Conservation (phyloP, 208 protist genomes). For the Trypanosoma lewisi region DNA sequence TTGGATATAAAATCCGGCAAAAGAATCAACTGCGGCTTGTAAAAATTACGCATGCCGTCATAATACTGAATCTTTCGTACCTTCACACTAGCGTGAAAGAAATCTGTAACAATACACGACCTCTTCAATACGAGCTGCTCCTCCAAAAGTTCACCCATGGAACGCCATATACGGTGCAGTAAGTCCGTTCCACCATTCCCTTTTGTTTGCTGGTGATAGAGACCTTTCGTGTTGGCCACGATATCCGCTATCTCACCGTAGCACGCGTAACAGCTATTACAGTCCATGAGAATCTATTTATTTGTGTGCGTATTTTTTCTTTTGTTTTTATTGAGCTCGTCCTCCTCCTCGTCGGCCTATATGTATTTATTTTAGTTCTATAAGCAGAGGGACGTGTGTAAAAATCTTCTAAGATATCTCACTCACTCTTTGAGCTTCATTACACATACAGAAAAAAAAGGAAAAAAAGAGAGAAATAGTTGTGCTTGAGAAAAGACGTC, state of each 20-base stretch:
- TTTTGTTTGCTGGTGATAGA: constrained; percentile 68
- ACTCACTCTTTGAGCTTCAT: no score
- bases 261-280: constrained; percentile 58
- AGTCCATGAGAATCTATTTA: constrained; percentile 7
- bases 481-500: no score
- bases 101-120: constrained; percentile 68
- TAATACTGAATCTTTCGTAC: constrained; percentile 56
- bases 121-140: constrained; percentile 59
- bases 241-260: constrained; percentile 79
- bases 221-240: constrained; percentile 38
- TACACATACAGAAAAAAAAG: no score
- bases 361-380: not conserved
- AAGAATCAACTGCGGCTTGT: constrained; percentile 83
- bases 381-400: no score
- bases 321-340: no score
- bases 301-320: not conserved
- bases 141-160: constrained; percentile 53
- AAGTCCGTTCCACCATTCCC: constrained; percentile 43
- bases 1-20: constrained; percentile 84
- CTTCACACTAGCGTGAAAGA: constrained; percentile 83
- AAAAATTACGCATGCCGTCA: constrained; percentile 41
- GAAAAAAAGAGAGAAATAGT: no score
- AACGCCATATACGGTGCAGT: constrained; percentile 71
- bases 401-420: no score
- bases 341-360: no score